Evolutionary conservation across 257 asterid genomes (phyloP).

Genomic region (Plantago major): DNA sequence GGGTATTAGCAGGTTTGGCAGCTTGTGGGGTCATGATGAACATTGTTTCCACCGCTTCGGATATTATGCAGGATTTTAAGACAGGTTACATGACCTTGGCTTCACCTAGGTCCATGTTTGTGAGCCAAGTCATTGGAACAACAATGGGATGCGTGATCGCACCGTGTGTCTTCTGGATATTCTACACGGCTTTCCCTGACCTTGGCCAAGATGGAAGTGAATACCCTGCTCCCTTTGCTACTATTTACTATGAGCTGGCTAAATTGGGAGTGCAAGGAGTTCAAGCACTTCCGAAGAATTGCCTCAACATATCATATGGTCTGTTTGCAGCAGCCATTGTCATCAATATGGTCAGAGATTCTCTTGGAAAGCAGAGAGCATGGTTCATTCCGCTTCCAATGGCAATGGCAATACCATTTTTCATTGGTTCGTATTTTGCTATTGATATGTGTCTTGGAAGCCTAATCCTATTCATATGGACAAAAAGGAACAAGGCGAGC

Average conservation of each 20-base stretch:
- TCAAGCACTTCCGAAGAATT: slow-evolving; percentile 29
- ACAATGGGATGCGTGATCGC: slow-evolving; percentile 37
- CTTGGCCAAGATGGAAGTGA: slow-evolving; percentile 18
- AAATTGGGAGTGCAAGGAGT: slow-evolving; percentile 35
- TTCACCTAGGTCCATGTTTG: slow-evolving; percentile 66
- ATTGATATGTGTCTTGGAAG: slow-evolving; percentile 73
- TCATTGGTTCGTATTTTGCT: slow-evolving; percentile 44
- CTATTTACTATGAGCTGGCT: slow-evolving; percentile 25
- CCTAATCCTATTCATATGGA: slow-evolving; percentile 52
- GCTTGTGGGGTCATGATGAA: slow-evolving; percentile 77
- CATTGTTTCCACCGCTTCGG: slow-evolving; percentile 54
- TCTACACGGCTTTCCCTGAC: slow-evolving; percentile 29
- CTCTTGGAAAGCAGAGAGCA: slow-evolving; percentile 34
- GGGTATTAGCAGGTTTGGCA: slow-evolving; percentile 52
- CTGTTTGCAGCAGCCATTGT: slow-evolving; percentile 41
- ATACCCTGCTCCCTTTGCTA: slow-evolving; percentile 33
- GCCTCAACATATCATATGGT: slow-evolving; percentile 27
- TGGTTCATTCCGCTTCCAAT: slow-evolving; percentile 59
- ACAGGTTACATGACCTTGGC: slow-evolving; percentile 64
- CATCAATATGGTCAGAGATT: slow-evolving; percentile 42
- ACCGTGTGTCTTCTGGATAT: slow-evolving; percentile 52
- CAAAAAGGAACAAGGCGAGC: slow-evolving; percentile 38
- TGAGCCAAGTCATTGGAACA: slow-evolving; percentile 63
- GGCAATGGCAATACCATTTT: slow-evolving; percentile 75
- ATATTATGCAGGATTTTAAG: slow-evolving; percentile 63